Evolutionary conservation across 768 basidiomycete genomes (phyloP).

Genomic region (Sistotremastrum niveocremeum): DNA sequence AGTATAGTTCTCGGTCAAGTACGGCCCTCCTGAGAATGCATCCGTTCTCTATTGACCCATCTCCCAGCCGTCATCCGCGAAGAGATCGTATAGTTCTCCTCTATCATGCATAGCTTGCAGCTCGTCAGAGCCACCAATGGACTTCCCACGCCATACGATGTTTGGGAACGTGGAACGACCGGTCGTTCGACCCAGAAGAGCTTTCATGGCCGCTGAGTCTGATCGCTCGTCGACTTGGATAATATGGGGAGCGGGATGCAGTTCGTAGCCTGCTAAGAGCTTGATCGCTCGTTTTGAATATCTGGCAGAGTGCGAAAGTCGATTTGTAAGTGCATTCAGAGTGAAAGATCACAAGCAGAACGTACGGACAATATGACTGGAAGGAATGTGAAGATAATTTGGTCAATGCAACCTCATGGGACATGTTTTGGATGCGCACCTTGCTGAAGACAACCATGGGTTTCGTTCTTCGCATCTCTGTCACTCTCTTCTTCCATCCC

Average conservation of each 20-base stretch:
- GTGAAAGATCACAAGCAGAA: constrained; percentile 6
- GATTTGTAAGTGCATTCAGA: neutral
- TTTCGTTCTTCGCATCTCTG: constrained; percentile 30
- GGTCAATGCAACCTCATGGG: neutral
- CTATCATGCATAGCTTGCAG: neutral
- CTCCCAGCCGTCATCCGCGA: no score
- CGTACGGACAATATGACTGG: constrained; percentile 67
- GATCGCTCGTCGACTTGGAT: constrained; percentile 66
- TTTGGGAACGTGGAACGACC: constrained; percentile 64
- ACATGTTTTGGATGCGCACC: constrained; percentile 23
- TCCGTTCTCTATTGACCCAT: no score
- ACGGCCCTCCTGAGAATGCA: no score
- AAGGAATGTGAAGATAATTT: constrained; percentile 3
- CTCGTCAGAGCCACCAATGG: constrained; percentile 18
- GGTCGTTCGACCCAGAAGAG: constrained; percentile 52
- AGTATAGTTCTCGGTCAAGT: no score
- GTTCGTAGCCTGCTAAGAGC: constrained; percentile 45
- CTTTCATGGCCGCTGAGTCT: constrained; percentile 51
- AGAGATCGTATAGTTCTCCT: no score
- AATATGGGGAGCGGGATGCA: constrained; percentile 50
- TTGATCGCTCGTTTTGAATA: constrained; percentile 48
- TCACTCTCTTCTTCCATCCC: constrained; percentile 32
- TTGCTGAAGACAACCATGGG: constrained; percentile 78
- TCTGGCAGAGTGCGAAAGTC: constrained; percentile 19
- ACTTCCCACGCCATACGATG: constrained; percentile 47